Evolutionary conservation across 306 rosid species (phyloP), one percentile per base, ranked within the genome.

Genomic region (Prunus armeniaca): DNA sequence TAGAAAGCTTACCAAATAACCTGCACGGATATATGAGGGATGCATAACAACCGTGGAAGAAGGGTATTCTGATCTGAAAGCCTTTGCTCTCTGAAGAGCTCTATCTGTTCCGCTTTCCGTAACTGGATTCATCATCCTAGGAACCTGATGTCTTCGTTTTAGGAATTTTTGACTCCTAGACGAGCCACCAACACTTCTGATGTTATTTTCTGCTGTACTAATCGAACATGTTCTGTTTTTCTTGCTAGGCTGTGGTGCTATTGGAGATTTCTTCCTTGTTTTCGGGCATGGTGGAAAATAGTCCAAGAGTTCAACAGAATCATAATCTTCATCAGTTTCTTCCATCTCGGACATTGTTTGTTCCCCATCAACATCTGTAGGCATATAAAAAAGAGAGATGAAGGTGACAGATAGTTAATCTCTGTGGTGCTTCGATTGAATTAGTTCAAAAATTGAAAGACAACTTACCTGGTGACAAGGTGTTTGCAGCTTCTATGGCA

Each of bases 1-100:
- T 20, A 11, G 3, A 83, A 79, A 8, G 25, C 32, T 34, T 70
- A 45, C 83, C 86, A 83, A 3, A 79, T 82, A 49, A 2, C 12
- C 0, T 49, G 32, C 45, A 46, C 1, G 1, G 15, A 49, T 64
- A 28, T 61, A 62, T 27, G 45, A 1, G 55, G 45, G 60, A 24
- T 18, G 24, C 57, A 73, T 3, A 17, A n/a, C 3, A 25, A 74
- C 25, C 30, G 24, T 45, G 55, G 49, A 25, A 18, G 20, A 74
- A 74, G 69, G 61, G 56, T 62, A 45, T 27, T 61, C 49, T 27
- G 60, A 62, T 17, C n/a, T 19, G 28, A 62, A 74, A 18, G 46
- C 70, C 18, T 12, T 61, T 4, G 61, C 70, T 60, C 60, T 60
- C 55, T 27, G 9, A 41, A 30, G 54, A 20, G 55, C 67, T 22